These are phyloP conservation scores for Termitomyces sp. DNA, from an alignment of 768 basidiomycete species.

Conservation along the genomic window DNA sequence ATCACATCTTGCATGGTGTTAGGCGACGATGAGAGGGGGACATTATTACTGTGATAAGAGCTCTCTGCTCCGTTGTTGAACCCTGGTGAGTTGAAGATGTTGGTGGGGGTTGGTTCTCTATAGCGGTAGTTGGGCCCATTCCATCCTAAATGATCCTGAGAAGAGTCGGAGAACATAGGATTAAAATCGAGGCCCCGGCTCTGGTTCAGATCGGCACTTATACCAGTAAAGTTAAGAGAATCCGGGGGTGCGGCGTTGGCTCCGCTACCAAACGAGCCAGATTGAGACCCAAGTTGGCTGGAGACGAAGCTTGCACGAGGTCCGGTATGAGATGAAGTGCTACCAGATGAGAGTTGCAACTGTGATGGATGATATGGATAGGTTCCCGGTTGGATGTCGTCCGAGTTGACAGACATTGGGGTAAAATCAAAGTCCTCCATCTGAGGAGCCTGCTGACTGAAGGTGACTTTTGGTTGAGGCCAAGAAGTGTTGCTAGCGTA, in stretches of 20 bases:
- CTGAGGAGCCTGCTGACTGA: conserved; percentile 10
- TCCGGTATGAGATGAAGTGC: conserved; percentile 3
- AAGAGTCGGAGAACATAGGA: conserved; percentile 6
- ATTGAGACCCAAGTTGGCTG: conserved; percentile 5
- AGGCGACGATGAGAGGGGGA: conserved; percentile 17
- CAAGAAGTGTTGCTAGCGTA: conserved; percentile 14
- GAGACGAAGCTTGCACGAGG: conserved; percentile 5
- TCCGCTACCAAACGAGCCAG: conserved; percentile 5
- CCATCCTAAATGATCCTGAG: conserved; percentile 12
- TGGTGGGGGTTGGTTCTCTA: conserved; percentile 2
- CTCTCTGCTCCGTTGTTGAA: conserved; percentile 6
- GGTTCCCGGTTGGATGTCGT: conserved; percentile 6
- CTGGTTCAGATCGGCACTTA: conserved; percentile 6
- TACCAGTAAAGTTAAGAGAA: conserved; percentile 1
- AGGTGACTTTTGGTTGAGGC: conserved; percentile 12
- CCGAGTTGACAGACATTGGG: conserved; percentile 3
- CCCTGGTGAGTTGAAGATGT: conserved; percentile 10
- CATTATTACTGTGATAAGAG: neutral
- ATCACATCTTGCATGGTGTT: conserved; percentile 21
- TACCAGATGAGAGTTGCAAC: conserved; percentile 6
- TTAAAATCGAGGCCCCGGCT: conserved; percentile 7
- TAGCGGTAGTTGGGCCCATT: conserved; percentile 5
- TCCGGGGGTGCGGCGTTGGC: neutral
- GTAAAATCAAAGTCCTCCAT: conserved; percentile 13
- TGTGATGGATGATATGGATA: conserved; percentile 13